Conservation (phyloP, 805 yeast species). For the Blastobotrys peoriensis region DNA sequence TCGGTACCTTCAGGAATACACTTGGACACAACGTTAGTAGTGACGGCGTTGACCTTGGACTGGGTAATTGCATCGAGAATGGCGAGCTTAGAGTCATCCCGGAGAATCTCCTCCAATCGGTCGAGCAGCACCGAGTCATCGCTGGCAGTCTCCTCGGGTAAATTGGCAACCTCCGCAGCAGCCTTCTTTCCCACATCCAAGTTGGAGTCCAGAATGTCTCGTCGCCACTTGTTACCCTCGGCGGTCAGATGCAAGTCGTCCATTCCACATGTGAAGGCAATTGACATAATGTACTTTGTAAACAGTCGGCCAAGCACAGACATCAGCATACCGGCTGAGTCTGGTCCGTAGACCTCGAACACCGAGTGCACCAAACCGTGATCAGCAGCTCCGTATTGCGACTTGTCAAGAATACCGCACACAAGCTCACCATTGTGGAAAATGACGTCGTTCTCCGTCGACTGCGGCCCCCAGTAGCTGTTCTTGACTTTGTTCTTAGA, state of each 20-base stretch:
- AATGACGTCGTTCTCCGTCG: slow-evolving; percentile 78
- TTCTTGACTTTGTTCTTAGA: slow-evolving; percentile 86
- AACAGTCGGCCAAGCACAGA: slow-evolving; percentile 93
- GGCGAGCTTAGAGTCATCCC: slow-evolving; percentile 89
- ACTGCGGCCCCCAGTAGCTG: slow-evolving; percentile 88
- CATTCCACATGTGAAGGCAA: slow-evolving; percentile 99
- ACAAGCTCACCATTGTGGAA: slow-evolving; percentile 82
- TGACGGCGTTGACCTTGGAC: slow-evolving; percentile 83
- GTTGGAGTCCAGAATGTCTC: slow-evolving; percentile 69
- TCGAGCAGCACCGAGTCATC: slow-evolving; percentile 72
- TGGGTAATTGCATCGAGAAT: slow-evolving; percentile 94
- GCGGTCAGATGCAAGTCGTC: slow-evolving; percentile 89
- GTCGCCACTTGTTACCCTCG: slow-evolving; percentile 88
- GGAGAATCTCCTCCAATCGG: slow-evolving; percentile 87
- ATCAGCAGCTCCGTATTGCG: slow-evolving; percentile 97
- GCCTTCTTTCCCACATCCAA: slow-evolving; percentile 83
- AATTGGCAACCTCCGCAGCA: slow-evolving; percentile 89
- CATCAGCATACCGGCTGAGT: slow-evolving; percentile 79
- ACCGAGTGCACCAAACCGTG: slow-evolving; percentile 95
- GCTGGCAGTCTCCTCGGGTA: slow-evolving; percentile 44
- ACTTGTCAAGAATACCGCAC: slow-evolving; percentile 92
- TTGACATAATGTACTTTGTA: slow-evolving; percentile 86
- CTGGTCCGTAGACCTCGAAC: slow-evolving; percentile 92
- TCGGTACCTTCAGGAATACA: slow-evolving; percentile 96
- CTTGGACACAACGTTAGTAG: slow-evolving; percentile 88